Percentiles rank a stretch among this genome's conserved stretches.
These are phyloP conservation scores for Verticillium klebahnii DNA, from an alignment of 2,329 filamentous ascomycete species.

Conservation along the genomic window DNA sequence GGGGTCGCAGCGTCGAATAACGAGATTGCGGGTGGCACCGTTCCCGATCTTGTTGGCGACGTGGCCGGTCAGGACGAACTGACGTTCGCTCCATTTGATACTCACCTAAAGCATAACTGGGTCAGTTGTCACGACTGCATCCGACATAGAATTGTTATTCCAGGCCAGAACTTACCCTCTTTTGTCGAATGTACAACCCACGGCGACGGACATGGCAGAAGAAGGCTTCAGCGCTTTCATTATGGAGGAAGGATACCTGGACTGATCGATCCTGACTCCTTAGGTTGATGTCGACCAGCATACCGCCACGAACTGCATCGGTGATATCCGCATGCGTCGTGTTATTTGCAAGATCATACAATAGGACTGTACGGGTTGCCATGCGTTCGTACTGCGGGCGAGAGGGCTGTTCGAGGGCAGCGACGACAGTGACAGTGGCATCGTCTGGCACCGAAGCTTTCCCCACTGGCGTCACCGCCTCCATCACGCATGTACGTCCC, in stretches of 20 bases:
- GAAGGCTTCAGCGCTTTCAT: conserved; percentile 59
- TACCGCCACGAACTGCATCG: conserved; percentile 62
- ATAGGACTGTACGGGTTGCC: conserved; percentile 53
- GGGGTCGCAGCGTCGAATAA: conserved; percentile 56
- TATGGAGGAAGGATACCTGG: conserved; percentile 66
- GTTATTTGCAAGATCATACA: conserved; percentile 57
- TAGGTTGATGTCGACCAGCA: conserved; percentile 64
- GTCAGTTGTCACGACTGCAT: background rate
- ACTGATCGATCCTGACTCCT: conserved; percentile 54
- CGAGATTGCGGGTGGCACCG: conserved; percentile 70
- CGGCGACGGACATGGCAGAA: conserved; percentile 58
- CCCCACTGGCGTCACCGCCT: background rate
- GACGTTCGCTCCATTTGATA: conserved; percentile 65
- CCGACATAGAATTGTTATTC: background rate
- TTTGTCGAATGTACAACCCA: conserved; percentile 64
- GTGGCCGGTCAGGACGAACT: conserved; percentile 61
- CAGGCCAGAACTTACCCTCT: conserved; percentile 48
- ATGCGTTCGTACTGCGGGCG: conserved; percentile 27
- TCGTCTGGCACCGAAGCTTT: background rate
- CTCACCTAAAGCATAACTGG: conserved; percentile 47
- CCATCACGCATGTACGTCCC: conserved; percentile 1
- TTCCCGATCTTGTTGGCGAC: conserved; percentile 58
- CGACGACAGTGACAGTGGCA: background rate
- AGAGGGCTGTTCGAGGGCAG: background rate
- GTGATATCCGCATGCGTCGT: conserved; percentile 64